These are phyloP conservation scores for Phialophora tarda DNA, from an alignment of 2,329 filamentous ascomycete genomes.

Conservation along the genomic window DNA sequence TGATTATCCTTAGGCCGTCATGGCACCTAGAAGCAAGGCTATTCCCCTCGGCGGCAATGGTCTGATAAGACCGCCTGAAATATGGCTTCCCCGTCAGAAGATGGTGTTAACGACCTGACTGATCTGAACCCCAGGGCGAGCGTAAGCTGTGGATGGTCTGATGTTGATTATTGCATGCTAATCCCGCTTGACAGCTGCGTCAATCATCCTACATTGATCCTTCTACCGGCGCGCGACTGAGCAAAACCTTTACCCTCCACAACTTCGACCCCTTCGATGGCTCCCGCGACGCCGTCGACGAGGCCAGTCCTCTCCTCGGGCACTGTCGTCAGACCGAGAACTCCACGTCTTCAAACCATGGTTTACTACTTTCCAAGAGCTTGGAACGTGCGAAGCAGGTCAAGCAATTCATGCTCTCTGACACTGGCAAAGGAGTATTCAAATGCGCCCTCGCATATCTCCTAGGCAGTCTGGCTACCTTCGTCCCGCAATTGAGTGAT, in stretches of 20 bases:
- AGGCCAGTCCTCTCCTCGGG: constrained; percentile 30
- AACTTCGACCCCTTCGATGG: constrained; percentile 51
- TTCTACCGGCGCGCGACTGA: constrained; percentile 80
- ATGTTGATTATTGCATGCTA: neutral
- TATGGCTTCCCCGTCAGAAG: neutral
- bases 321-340: neutral
- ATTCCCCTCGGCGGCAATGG: neutral
- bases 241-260: constrained; percentile 78
- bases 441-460: constrained; percentile 93
- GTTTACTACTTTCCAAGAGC: constrained; percentile 31
- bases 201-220: constrained; percentile 89
- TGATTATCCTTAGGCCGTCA: neutral
- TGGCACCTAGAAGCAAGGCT: neutral
- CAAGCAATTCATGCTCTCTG: constrained; percentile 69
- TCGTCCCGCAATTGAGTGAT: constrained; percentile 72
- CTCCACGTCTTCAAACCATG: neutral
- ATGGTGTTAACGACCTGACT: neutral
- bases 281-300: constrained; percentile 7
- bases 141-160: constrained; percentile 10
- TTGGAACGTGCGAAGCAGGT: constrained; percentile 48
- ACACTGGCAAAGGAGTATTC: constrained; percentile 77
- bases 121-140: constrained; percentile 32
- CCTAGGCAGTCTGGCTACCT: constrained; percentile 83
- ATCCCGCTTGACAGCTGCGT: constrained; percentile 62
- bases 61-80: neutral